A percentile compares a stretch with the other conserved stretches of the same genome.
phyloP scores from a whole-genome alignment of 495 filamentous ascomycete species.

The Trichoderma asperelloides region DNA sequence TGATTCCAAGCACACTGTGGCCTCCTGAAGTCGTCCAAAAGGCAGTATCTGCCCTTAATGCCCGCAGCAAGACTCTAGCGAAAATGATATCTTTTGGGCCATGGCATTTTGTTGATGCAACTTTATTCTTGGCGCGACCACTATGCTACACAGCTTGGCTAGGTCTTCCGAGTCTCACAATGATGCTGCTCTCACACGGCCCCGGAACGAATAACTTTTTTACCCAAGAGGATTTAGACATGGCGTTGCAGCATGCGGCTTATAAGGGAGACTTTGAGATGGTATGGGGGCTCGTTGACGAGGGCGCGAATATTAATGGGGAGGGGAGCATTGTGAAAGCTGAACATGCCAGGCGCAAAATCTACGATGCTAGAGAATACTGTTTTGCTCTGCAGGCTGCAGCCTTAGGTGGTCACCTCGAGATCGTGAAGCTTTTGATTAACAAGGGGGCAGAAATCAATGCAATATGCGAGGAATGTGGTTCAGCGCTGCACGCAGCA shows the following conservation, averaged over 20 bases:
- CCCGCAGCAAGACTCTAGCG: not conserved
- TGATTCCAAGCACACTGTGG: not conserved
- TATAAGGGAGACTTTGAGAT: not conserved
- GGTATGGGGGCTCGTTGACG: not conserved
- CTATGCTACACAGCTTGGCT: not conserved
- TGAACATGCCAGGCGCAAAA: too few relatives aligned
- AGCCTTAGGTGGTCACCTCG: not conserved
- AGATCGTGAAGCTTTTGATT: not conserved
- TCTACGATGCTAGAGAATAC: too few relatives aligned
- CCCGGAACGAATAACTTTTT: not conserved
- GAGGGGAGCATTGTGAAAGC: not conserved
- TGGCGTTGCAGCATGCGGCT: not conserved
- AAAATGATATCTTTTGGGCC: not conserved
- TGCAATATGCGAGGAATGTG: not conserved
- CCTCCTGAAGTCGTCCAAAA: not conserved
- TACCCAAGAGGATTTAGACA: not conserved
- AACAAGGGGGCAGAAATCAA: not conserved
- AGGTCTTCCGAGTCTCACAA: not conserved
- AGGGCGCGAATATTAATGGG: not conserved
- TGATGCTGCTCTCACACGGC: not conserved
- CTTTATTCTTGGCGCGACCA: not conserved
- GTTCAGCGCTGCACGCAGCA: not conserved
- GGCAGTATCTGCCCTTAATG: not conserved
- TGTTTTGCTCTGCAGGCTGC: not conserved
- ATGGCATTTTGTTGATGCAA: not conserved